Evolutionary conservation across 2,329 filamentous ascomycete genomes (phyloP), one percentile per base, ranked within the genome.

Genomic region (Colletotrichum eleusines): DNA sequence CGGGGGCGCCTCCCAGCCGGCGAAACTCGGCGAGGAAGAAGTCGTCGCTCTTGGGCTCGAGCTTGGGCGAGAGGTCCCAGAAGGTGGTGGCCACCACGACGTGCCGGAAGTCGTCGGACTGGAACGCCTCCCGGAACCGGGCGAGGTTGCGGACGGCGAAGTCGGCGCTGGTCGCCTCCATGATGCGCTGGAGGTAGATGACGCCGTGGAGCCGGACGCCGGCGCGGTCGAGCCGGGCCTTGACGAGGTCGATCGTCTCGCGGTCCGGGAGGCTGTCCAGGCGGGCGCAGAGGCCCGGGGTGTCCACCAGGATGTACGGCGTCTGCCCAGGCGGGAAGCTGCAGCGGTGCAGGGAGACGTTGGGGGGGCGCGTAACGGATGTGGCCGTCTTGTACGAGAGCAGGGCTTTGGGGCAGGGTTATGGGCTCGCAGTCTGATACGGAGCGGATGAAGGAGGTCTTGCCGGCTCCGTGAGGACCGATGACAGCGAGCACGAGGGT

Each of bases 391-490:
- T 51, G 23, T 9, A 60, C 12, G 18, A 2, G 26, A 3, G 50
- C 35, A 4, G 55, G 35, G 18, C 20, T 28, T 38, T 16, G 35
- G 7, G 38, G 33, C 6, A 35, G 26, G 18, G 4, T 16, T 14
- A 33, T n/a, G 16, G 55, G 44, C 5, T 28, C n/a, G 8, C 20
- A 23, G 7, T 46, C 12, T 4, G 33, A 28, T 3, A 54, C n/a
- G 11, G 64, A 66, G 7, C 44, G 26, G 16, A 66, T 54, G 46
- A 53, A 61, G 28, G 55, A 23, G 20, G 63, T 60, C 11, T 62
- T 62, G 7, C 35, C 46, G 31, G 35, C 26, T 12, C 48, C 57
- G 8, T 23, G 20, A 35, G 48, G 55, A 7, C 35, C 46, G 8
- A 54, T 44, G 3, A 62, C 57, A 26, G 57, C 64, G 38, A 66